Base-by-base conservation (phyloP, 805 yeast species). In the Nakazawaea peltata region DNA sequence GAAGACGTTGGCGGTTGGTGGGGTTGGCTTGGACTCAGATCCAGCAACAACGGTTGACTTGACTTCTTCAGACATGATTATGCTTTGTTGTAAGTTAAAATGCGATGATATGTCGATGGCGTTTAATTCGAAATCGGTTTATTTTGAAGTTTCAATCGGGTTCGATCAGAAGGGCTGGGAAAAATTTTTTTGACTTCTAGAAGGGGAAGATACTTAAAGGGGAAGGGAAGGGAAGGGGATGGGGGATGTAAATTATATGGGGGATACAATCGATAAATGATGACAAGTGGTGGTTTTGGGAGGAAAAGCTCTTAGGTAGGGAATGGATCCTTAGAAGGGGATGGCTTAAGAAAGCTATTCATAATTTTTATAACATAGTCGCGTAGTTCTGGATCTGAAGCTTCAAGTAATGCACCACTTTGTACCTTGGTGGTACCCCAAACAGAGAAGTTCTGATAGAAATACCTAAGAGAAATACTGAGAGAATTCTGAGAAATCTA, bases 1-100 rank as follows among this genome's bases (percentile, higher is more conserved):
- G 55, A 90, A 88, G 16, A 87, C 94, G 56, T 81, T 79, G 37
- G 94, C 58, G 19, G 86, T 71, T 47, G 94, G 94, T 28, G 84
- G 84, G 11, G 7, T 30, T 11, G n/a, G 18, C n/a, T 12, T 5
- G 31, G 13, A 56, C 44, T 74, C 73, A 24, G 63, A 54, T 13
- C 57, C 43, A 9, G 57, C 19, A 32, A 37, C 34, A 27, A 48
- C 53, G 36, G 51, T 59, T 28, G 50, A 46, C 42, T 52, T 53
- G 27, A 43, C 37, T 30, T 45, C 48, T 36, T 44, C 46, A 14
- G 35, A 26, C 39, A 36, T 36, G n/a, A n/a, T 19, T 21, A 10
- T 7, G 10, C 10, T 21, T 21, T 21, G 23, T 21, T 10, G 23
- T 8, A 21, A 21, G 23, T 7, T 8, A 21, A 21, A 10, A 21